These are phyloP conservation scores for Tilletia caries DNA, from an alignment of 1,284 basidiomycete species.

Conservation along the genomic window DNA sequence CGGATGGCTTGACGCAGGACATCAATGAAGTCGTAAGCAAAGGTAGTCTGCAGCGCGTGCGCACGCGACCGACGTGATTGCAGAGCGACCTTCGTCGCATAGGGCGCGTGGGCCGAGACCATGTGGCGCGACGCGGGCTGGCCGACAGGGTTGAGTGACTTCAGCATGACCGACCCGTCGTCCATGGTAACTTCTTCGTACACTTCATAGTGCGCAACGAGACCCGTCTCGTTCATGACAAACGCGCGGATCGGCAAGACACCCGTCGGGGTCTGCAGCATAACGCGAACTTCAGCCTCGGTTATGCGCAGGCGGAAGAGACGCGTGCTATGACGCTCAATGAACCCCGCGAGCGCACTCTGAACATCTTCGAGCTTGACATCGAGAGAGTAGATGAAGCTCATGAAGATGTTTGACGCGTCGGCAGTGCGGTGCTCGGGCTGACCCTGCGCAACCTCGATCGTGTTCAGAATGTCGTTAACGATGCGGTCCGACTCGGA, in stretches of 20 bases:
- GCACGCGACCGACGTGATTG: conserved; percentile 99
- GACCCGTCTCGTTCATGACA: conserved; percentile 97
- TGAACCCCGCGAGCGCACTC: conserved; percentile 91
- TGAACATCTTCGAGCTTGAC: conserved; percentile 95
- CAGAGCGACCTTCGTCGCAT: conserved; percentile 96
- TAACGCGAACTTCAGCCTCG: conserved; percentile 91
- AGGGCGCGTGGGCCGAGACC: conserved; percentile 57
- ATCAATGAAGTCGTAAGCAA: conserved; percentile 96
- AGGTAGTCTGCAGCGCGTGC: conserved; percentile 97
- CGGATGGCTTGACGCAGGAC: conserved; percentile 94
- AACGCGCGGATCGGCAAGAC: conserved; percentile 92
- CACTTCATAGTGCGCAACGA: conserved; percentile 97
- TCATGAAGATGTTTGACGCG: conserved; percentile 63
- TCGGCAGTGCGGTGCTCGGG: conserved; percentile 50
- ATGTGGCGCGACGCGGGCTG: conserved; percentile 28
- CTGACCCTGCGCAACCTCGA: conserved; percentile 62
- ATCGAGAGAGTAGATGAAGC: conserved; percentile 93
- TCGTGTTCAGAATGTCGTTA: conserved; percentile 86
- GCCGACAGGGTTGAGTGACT: conserved; percentile 56
- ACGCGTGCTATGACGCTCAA: conserved; percentile 87
- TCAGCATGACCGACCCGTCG: conserved; percentile 86
- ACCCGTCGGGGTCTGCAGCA: conserved; percentile 79
- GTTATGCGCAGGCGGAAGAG: conserved; percentile 98
- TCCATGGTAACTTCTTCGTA: conserved; percentile 98
- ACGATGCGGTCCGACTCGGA: conserved; percentile 96